A percentile compares a stretch with the other conserved stretches of the same genome.
phyloP scores from a whole-genome alignment of 192 early-diverging fungal genomes.

The Backusella tarrabulga region DNA sequence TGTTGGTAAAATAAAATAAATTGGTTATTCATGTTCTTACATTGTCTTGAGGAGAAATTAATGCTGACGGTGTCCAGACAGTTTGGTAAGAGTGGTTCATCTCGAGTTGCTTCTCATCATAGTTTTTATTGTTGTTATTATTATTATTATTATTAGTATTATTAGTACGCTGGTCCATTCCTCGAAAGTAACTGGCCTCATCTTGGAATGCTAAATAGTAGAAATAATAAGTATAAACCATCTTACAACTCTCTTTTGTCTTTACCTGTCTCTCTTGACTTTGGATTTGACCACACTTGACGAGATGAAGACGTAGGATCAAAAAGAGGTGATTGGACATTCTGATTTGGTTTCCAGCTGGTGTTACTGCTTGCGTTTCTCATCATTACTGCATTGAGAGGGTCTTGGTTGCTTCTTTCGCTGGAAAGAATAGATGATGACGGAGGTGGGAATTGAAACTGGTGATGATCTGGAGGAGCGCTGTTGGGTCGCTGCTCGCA shows the following conservation, averaged over 20 bases:
- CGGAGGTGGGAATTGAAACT: not conserved
- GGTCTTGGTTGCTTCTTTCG: not conserved
- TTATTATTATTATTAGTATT: not conserved
- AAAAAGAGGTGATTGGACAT: constrained; percentile 1
- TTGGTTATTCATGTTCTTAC: not conserved
- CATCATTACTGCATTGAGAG: not conserved
- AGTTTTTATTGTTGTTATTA: not conserved
- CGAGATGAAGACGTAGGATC: constrained; percentile 20
- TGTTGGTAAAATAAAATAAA: not conserved
- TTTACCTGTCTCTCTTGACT: constrained; percentile 4
- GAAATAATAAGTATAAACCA: not conserved
- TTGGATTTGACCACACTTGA: constrained; percentile 20
- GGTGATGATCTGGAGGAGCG: constrained; percentile 20
- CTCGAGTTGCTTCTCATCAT: not conserved
- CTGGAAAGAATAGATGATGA: not conserved
- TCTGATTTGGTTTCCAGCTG: not conserved
- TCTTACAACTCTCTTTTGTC: not conserved
- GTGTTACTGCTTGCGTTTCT: not conserved
- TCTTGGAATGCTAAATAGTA: not conserved
- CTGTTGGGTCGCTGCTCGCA: constrained; percentile 16
- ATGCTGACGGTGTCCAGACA: constrained; percentile 16
- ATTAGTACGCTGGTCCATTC: not conserved
- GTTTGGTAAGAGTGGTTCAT: not conserved
- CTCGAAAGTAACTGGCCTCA: not conserved
- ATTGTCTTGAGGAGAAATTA: not conserved